phyloP scores from a whole-genome alignment of 371 early-diverging fungal species.

The Mucor piriformis region DNA sequence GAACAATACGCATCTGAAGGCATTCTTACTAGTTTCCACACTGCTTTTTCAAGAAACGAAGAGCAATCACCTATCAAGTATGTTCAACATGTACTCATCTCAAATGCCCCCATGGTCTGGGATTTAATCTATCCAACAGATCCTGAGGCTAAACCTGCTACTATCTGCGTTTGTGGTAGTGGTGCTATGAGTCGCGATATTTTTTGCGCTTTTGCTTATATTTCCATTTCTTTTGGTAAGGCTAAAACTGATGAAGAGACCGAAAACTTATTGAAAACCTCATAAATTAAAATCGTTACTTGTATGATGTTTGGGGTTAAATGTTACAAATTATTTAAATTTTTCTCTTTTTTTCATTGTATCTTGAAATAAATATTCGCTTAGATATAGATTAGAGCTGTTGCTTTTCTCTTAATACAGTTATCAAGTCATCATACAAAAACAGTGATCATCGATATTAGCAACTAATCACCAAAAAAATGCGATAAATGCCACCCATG shows the following conservation, averaged over 20 bases:
- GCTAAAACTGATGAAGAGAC: slow-evolving; percentile 37
- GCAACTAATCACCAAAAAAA: too few relatives aligned
- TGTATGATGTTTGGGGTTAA: slow-evolving; percentile 60
- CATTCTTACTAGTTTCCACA: slow-evolving; percentile 55
- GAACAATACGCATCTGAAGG: slow-evolving; percentile 50
- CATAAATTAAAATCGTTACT: slow-evolving; percentile 38
- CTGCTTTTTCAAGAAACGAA: slow-evolving; percentile 71
- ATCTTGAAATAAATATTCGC: too few relatives aligned
- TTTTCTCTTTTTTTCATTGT: too few relatives aligned
- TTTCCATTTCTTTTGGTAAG: slow-evolving; percentile 42
- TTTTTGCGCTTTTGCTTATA: slow-evolving; percentile 36
- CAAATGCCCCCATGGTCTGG: slow-evolving; percentile 41
- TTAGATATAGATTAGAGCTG: too few relatives aligned
- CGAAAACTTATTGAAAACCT: slow-evolving; percentile 25
- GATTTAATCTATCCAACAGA: slow-evolving; percentile 25
- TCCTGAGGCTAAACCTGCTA: slow-evolving; percentile 21
- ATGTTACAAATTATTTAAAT: too few relatives aligned
- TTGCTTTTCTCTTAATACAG: too few relatives aligned
- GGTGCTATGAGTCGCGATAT: slow-evolving; percentile 55
- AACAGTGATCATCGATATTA: too few relatives aligned
- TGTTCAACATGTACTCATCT: slow-evolving; percentile 48
- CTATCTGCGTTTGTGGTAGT: slow-evolving; percentile 47
- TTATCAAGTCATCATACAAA: too few relatives aligned
- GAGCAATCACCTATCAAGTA: slow-evolving; percentile 38
- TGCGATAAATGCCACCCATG: too few relatives aligned